Evolutionary conservation across 2,329 filamentous ascomycete species (phyloP), one percentile per base, ranked within the genome.

Genomic region (Fusarium compactum): DNA sequence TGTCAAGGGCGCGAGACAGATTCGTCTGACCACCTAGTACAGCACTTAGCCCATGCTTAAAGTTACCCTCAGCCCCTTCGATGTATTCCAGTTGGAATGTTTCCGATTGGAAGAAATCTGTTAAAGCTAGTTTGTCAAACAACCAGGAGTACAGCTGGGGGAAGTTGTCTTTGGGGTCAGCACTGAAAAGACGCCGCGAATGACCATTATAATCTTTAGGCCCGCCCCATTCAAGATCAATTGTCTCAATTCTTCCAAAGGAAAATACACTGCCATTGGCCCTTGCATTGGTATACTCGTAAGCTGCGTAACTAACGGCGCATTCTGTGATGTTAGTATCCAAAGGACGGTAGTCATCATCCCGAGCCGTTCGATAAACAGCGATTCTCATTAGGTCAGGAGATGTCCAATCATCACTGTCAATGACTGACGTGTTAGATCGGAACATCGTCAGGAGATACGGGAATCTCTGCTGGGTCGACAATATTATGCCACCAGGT

Each of bases 21-120:
- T 59, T 22, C 4, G 8, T 24, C 4, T 41, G 1, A 0, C 4
- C 48, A 2, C 15, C 8, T 1, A 55, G 24, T 10, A 11, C n/a
- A 4, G 40, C 40, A 41, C 40, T 24, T 0, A 59, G 16, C 1
- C 56, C 40, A 20, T 41, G 48, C 6, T 24, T 29, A 1, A 44
- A 12, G 3, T 34, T 44, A 2, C 8, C 24, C 7, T 6, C 9
- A 3, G 1, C 3, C 1, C 56, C 40, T 22, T 52, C 30, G 0
- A 55, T 7, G 1, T 32, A 45, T 16, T 59, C 57, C 3, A 53
- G 32, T 7, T 9, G 50, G 1, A 59, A 59, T 0, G 24, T 59
- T 3, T 12, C 20, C n/a, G 57, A 38, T 16, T 24, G 1, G 0
- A 56, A 14, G 14, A 56, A 45, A 0, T 8, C 7, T 56, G 14